Evolutionary conservation across 2,329 filamentous ascomycete genomes (phyloP).

Genomic region (Ilyonectria sp.): DNA sequence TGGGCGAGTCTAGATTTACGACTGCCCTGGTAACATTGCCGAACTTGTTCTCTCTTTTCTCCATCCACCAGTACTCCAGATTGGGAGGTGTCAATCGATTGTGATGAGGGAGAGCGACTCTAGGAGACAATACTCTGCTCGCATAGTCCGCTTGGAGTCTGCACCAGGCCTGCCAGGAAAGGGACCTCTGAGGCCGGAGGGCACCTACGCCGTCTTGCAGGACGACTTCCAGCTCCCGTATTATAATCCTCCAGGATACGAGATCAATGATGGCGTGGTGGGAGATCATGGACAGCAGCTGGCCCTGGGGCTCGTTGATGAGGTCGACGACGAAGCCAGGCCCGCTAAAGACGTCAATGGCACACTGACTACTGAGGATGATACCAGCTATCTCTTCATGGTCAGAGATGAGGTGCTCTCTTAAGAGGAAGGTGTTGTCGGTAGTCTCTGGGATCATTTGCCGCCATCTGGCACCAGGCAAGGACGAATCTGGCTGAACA

Average conservation of each 20-base stretch:
- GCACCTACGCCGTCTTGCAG: constrained; percentile 42
- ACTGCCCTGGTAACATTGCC: constrained; percentile 1
- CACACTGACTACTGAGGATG: constrained; percentile 19
- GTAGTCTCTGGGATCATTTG: constrained; percentile 44
- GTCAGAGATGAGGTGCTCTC: constrained; percentile 32
- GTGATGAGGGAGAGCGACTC: neutral
- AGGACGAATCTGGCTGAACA: neutral
- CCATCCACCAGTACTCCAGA: constrained; percentile 42
- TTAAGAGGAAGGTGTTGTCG: constrained; percentile 39
- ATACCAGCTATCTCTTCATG: constrained; percentile 10
- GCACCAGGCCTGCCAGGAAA: constrained; percentile 59
- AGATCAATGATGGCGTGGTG: constrained; percentile 61
- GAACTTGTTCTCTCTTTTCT: constrained; percentile 25
- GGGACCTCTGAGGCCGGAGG: constrained; percentile 29
- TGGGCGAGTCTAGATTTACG: constrained; percentile 2
- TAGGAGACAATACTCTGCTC: neutral
- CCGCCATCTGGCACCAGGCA: constrained; percentile 30
- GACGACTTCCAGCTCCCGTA: constrained; percentile 60
- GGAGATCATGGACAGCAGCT: constrained; percentile 50
- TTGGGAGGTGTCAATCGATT: constrained; percentile 7
- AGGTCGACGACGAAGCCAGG: constrained; percentile 29
- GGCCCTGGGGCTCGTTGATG: constrained; percentile 23
- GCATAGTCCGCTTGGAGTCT: constrained; percentile 53
- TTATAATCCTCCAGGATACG: constrained; percentile 61
- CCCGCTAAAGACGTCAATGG: constrained; percentile 8